phyloP scores from a whole-genome alignment of 768 basidiomycete species.

The Epithele typhae region DNA sequence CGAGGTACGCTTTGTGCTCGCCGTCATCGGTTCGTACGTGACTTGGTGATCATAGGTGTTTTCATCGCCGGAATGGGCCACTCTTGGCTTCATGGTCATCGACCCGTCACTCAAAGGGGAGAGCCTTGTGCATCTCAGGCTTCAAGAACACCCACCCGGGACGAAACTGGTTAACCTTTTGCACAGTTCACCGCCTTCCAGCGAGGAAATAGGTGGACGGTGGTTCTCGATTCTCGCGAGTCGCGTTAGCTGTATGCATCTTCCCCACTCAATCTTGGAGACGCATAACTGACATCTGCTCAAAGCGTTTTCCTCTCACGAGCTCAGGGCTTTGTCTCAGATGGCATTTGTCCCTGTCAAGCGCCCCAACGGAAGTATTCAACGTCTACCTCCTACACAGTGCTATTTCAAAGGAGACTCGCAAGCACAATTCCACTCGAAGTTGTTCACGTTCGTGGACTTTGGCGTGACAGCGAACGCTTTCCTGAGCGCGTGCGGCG shows the following conservation, averaged over 20 bases:
- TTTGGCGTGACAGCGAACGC: slow-evolving; percentile 79
- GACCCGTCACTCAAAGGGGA: slow-evolving; percentile 49
- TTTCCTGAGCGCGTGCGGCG: slow-evolving; percentile 85
- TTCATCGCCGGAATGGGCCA: slow-evolving; percentile 58
- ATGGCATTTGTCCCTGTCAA: slow-evolving; percentile 65
- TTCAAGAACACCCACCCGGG: slow-evolving; percentile 67
- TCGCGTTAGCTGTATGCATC: slow-evolving; percentile 50
- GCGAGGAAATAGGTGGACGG: slow-evolving; percentile 46
- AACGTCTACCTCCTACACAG: slow-evolving; percentile 54
- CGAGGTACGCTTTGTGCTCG: slow-evolving; percentile 44
- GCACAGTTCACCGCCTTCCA: slow-evolving; percentile 52
- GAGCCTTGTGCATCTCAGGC: slow-evolving; percentile 57
- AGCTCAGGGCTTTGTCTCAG: slow-evolving; percentile 54
- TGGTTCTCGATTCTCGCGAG: slow-evolving; percentile 70
- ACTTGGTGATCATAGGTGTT: slow-evolving; percentile 58
- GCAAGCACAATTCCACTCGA: slow-evolving; percentile 63
- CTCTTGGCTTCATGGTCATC: slow-evolving; percentile 73
- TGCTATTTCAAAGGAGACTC: slow-evolving; percentile 63
- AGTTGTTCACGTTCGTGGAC: slow-evolving; percentile 84
- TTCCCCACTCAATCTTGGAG: neutral
- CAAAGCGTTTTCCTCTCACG: slow-evolving; percentile 56
- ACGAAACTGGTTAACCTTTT: slow-evolving; percentile 55
- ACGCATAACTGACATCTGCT: neutral
- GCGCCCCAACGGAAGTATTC: slow-evolving; percentile 21
- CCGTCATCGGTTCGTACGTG: too few species aligned